Evolutionary conservation across 1,284 basidiomycete species (phyloP).

Genomic region (Apiotrichum gamsii): DNA sequence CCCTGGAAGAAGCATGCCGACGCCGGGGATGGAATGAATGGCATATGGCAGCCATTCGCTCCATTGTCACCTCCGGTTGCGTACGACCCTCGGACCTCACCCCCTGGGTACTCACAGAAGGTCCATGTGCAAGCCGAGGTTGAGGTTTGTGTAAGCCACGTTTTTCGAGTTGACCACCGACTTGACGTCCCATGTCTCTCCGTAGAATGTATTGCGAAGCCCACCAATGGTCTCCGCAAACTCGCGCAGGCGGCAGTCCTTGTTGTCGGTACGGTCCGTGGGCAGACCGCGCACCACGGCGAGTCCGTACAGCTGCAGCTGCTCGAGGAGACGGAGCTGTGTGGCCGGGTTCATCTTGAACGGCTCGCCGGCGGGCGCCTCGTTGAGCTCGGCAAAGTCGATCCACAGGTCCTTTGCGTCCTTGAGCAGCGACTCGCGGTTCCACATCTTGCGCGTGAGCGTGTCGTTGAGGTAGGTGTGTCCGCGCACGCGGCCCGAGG

Average conservation of each 20-base stretch:
- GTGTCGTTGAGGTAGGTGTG: constrained; percentile 9
- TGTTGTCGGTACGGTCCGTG: constrained; percentile 53
- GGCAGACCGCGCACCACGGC: constrained; percentile 57
- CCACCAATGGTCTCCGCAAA: constrained; percentile 66
- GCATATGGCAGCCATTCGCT: too few species aligned
- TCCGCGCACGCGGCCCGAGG: constrained; percentile 6
- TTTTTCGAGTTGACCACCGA: constrained; percentile 67
- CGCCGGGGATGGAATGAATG: too few species aligned
- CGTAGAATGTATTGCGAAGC: constrained; percentile 85
- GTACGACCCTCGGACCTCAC: too few species aligned
- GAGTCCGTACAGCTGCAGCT: constrained; percentile 52
- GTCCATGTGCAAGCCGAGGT: constrained; percentile 89
- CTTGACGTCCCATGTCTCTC: constrained; percentile 82
- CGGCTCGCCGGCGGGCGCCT: not conserved
- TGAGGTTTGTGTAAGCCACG: constrained; percentile 89
- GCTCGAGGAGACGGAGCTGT: constrained; percentile 25
- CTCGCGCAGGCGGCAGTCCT: constrained; percentile 59
- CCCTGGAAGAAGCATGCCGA: too few species aligned
- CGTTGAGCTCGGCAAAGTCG: constrained; percentile 10
- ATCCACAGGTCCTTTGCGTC: constrained; percentile 4
- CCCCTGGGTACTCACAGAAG: constrained; percentile 65
- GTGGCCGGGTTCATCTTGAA: constrained; percentile 7
- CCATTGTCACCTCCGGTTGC: too few species aligned
- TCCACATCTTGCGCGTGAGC: constrained; percentile 11
- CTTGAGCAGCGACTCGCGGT: constrained; percentile 1